Base-by-base conservation (phyloP, 192 early-diverging fungal genomes). In the Coemansia sp. region DNA sequence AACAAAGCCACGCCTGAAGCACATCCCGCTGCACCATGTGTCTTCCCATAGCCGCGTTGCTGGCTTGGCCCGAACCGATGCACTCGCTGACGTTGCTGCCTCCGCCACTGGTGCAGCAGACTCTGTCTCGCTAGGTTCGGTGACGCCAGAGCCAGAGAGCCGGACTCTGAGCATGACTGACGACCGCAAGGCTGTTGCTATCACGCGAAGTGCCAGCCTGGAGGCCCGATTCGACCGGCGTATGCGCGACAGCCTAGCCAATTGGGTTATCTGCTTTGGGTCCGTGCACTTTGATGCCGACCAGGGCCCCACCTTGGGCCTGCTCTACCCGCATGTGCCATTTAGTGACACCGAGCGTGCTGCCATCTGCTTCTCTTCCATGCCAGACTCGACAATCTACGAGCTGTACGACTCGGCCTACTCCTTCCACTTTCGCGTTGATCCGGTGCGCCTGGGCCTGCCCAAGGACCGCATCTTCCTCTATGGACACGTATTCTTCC, bases 401-500 rank as follows among this genome's bases (percentile, higher is more conserved):
- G 88, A 88, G 71, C 85, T 91, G 7, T 88, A 88, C 66, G 89
- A 91, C 71, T 86, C 83, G 46, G 88, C 90, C 34, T 90, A 86
- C 78, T 91, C 86, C 51, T 89, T 90, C 67, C 84, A 89, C 51
- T 83, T 89, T 45, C 86, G 88, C 59, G 86, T 88, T 5, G 85
- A 80, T 42, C 69, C 85, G 10, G 62, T 75, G 42, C 77, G 77
- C 9, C 82, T 78, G 16, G 65, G 76, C 23, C 65, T 77, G 63
- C 61, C 77, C 48, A 79, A 73, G 62, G 78, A 76, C 57, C 62
- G 39, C 33, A 57, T 81, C 21, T 81, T 81, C 20, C 67, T 81
- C 40, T 71, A 98, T 76, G 94, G 93, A 31, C 94, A 96, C 83
- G 95, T 94, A 10, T 96, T 95, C 68, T 98, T 98, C 68, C 84